A percentile compares a stretch with the other conserved stretches of the same genome.
Evolutionary conservation across 2,329 filamentous ascomycete species (phyloP).

Genomic region (Herpotrichia juniperi): DNA sequence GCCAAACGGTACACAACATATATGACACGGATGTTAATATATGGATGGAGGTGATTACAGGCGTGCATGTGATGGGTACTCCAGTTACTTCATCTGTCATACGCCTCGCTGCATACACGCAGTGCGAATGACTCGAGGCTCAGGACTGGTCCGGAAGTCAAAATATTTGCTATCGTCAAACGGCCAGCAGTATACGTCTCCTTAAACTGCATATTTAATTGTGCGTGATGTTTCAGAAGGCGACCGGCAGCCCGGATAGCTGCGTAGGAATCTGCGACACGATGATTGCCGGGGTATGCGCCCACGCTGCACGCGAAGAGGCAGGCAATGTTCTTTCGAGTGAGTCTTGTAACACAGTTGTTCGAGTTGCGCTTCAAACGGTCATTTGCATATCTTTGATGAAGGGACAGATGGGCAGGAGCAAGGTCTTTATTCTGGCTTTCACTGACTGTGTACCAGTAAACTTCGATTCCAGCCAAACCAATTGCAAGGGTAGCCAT

Average conservation of each 20-base stretch:
- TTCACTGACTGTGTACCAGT: conserved; percentile 17
- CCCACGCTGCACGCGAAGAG: conserved; percentile 40
- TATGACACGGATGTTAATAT: conserved; percentile 25
- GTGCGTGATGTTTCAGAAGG: conserved; percentile 28
- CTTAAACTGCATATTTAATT: not conserved
- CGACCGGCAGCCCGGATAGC: conserved; percentile 25
- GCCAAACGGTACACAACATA: conserved; percentile 33
- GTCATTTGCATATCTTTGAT: conserved; percentile 24
- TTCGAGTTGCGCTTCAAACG: conserved; percentile 20
- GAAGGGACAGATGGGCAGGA: conserved; percentile 18
- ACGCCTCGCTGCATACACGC: conserved; percentile 14
- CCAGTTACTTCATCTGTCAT: conserved; percentile 13
- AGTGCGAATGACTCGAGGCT: not conserved
- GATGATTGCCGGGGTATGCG: conserved; percentile 21
- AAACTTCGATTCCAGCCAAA: conserved; percentile 11
- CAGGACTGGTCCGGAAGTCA: not conserved
- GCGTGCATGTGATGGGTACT: conserved; percentile 23
- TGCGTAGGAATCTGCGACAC: conserved; percentile 33
- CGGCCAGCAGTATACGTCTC: not conserved
- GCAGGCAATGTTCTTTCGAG: conserved; percentile 31
- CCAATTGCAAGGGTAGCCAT: conserved; percentile 12
- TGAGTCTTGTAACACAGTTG: conserved; percentile 30
- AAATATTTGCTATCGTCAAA: not conserved
- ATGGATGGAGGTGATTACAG: conserved; percentile 15
- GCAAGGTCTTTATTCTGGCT: conserved; percentile 22